phyloP scores from a whole-genome alignment of 441 rosid genomes.

The Cnidoscolus chayamansa region DNA sequence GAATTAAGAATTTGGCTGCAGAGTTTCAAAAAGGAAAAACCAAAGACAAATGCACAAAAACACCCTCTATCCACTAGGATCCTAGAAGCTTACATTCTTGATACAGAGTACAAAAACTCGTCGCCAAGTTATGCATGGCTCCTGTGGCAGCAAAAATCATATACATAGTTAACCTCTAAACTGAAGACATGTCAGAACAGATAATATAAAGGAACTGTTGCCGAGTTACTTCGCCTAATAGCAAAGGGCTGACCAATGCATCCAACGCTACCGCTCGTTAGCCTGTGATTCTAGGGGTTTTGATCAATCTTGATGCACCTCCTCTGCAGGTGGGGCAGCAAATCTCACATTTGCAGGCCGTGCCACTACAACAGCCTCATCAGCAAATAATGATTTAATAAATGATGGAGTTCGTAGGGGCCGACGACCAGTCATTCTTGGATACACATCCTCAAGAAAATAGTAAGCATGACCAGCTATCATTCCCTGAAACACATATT shows the following conservation, averaged over 20 bases:
- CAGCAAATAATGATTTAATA: constrained; percentile 79
- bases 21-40: too few relatives aligned
- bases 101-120: constrained; percentile 29
- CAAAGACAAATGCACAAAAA: constrained; percentile 9
- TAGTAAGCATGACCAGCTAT: constrained; percentile 97
- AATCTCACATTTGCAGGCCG: constrained; percentile 78
- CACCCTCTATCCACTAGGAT: not conserved
- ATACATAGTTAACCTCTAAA: constrained; percentile 28
- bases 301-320: constrained; percentile 60
- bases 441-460: constrained; percentile 95
- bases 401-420: constrained; percentile 87
- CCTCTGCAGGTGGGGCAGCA: constrained; percentile 67
- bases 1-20: too few relatives aligned
- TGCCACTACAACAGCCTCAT: constrained; percentile 77
- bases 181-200: constrained; percentile 11
- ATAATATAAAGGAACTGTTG: constrained; percentile 5
- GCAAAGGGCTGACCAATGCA: constrained; percentile 5
- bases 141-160: constrained; percentile 18
- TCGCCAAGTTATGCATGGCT: constrained; percentile 20
- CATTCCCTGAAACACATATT: constrained; percentile 74
- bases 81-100: constrained; percentile 13
- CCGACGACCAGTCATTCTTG: constrained; percentile 81
- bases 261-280: constrained; percentile 17
- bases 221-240: constrained; percentile 9
- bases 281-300: not conserved